Evolutionary conservation across 331 rosid species (phyloP).

Genomic region (Malus hybrid): DNA sequence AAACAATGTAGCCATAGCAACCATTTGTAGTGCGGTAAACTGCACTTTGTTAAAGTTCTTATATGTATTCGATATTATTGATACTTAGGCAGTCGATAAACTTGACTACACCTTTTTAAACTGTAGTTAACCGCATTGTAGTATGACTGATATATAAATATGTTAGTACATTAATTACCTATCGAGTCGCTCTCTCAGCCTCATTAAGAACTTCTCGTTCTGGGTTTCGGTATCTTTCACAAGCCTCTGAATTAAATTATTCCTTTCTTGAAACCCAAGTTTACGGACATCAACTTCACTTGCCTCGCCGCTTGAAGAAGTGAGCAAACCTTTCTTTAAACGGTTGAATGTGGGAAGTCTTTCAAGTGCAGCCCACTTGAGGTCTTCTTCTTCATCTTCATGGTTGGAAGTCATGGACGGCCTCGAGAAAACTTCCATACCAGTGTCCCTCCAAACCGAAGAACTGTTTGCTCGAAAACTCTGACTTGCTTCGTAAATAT

Average conservation of each 20-base stretch:
- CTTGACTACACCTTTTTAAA: not conserved
- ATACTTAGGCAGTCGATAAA: no score
- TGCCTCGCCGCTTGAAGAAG: constrained; percentile 27
- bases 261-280: constrained; percentile 38
- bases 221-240: constrained; percentile 44
- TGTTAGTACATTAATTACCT: constrained; percentile 22
- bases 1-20: not conserved
- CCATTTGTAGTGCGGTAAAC: no score
- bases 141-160: no score
- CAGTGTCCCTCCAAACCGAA: constrained; percentile 26
- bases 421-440: constrained; percentile 31
- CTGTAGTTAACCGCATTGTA: no score
- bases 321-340: constrained; percentile 51
- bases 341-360: constrained; percentile 67
- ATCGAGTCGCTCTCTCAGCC: constrained; percentile 44
- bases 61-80: no score
- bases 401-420: constrained; percentile 13
- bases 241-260: constrained; percentile 43
- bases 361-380: constrained; percentile 68
- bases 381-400: constrained; percentile 57
- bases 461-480: constrained; percentile 18
- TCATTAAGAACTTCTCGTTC: constrained; percentile 52
- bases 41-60: no score
- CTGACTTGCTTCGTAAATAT: not conserved
- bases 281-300: constrained; percentile 38